Evolutionary conservation across 2,329 filamentous ascomycete genomes (phyloP).

Genomic region (Ramularia endophylla): DNA sequence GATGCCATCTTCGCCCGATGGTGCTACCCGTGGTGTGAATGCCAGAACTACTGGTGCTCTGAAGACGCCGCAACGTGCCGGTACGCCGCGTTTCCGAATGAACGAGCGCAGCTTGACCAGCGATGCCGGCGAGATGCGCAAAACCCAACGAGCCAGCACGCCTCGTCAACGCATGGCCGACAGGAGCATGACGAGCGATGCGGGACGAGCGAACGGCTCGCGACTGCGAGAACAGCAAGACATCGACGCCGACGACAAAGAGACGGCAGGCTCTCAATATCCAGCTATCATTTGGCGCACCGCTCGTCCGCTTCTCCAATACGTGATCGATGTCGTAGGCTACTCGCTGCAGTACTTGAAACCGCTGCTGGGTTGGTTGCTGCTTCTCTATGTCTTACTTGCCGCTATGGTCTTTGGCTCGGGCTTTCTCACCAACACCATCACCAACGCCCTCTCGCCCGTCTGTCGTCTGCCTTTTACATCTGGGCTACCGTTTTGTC

Average conservation of each 20-base stretch:
- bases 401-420: conserved; percentile 54
- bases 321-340: conserved; percentile 51
- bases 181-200: conserved; percentile 29
- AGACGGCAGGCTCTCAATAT: conserved; percentile 6
- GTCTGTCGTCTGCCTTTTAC: conserved; percentile 64
- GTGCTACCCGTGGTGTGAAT: conserved; percentile 8
- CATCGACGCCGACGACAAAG: conserved; percentile 19
- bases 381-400: conserved; percentile 57
- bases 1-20: conserved; percentile 36
- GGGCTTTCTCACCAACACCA: conserved; percentile 57
- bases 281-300: conserved; percentile 27
- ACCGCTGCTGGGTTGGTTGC: conserved; percentile 55
- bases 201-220: conserved; percentile 16
- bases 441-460: conserved; percentile 59
- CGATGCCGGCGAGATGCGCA: conserved; percentile 24
- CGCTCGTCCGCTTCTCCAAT: conserved; percentile 36
- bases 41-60: neutral
- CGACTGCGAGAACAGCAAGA: conserved; percentile 19
- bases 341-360: conserved; percentile 58
- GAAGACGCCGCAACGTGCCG: conserved; percentile 13
- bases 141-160: conserved; percentile 19
- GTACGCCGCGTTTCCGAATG: conserved; percentile 25
- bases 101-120: conserved; percentile 27
- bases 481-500: conserved; percentile 60
- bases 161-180: conserved; percentile 22